Conservation (phyloP, 495 filamentous ascomycete species). For the Penicillium coffeae region DNA sequence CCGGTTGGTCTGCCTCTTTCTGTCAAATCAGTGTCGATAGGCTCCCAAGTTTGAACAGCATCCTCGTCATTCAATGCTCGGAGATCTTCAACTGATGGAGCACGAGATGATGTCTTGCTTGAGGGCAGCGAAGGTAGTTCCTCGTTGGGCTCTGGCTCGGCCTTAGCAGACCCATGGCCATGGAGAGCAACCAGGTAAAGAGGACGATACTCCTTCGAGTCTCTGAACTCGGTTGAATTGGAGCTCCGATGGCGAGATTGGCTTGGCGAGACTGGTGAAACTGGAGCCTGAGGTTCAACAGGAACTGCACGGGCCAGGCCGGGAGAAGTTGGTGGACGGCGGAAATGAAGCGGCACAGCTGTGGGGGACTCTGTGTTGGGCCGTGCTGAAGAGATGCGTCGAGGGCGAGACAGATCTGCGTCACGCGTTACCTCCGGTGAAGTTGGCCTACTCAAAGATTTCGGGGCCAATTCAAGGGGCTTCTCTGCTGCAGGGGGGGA, state of each 20-base stretch:
- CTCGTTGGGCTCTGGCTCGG: conserved; percentile 35
- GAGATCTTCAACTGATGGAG: conserved; percentile 42
- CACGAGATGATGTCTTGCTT: conserved; percentile 44
- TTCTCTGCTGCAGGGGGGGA: conserved; percentile 32
- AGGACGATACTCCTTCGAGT: conserved; percentile 45
- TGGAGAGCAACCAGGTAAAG: conserved; percentile 49
- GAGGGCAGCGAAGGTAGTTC: conserved; percentile 47
- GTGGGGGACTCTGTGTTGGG: conserved; percentile 42
- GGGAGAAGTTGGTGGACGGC: conserved; percentile 42
- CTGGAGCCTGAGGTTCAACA: conserved; percentile 19
- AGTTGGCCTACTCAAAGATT: conserved; percentile 35
- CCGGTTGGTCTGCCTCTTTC: conserved; percentile 15
- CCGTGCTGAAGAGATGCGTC: conserved; percentile 30
- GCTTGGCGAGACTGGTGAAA: conserved; percentile 29
- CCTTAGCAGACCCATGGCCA: conserved; percentile 38
- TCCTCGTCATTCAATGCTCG: conserved; percentile 27
- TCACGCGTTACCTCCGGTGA: conserved; percentile 27
- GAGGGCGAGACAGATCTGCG: conserved; percentile 15
- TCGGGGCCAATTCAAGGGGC: conserved; percentile 29
- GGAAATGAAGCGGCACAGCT: conserved; percentile 48
- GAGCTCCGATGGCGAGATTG: conserved; percentile 37
- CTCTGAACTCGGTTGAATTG: conserved; percentile 45
- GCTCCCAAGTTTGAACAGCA: conserved; percentile 30
- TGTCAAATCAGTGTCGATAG: conserved; percentile 19
- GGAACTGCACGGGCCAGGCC: conserved; percentile 33